Percentiles rank a stretch among this genome's conserved stretches.
Evolutionary conservation across 2,329 filamentous ascomycete genomes (phyloP).

Genomic region (Botrytis tulipae): DNA sequence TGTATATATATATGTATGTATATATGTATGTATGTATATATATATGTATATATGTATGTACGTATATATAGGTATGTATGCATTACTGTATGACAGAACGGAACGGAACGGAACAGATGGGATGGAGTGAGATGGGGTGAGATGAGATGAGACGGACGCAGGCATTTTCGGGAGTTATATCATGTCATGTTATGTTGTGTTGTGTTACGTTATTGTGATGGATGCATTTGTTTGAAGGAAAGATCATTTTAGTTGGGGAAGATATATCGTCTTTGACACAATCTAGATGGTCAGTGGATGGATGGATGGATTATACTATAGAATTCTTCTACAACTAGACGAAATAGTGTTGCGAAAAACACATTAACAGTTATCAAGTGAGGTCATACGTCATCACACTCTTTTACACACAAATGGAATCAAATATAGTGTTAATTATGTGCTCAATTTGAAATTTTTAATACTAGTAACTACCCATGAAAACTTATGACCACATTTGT

Average conservation of each 20-base stretch:
- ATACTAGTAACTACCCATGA: constrained; percentile 21
- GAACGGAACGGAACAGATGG: too few species aligned
- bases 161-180: neutral
- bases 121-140: neutral
- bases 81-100: too few species aligned
- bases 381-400: neutral
- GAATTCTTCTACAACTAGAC: neutral
- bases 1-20: too few species aligned
- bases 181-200: neutral
- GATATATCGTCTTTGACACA: neutral
- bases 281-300: neutral
- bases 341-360: neutral
- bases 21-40: too few species aligned
- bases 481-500: constrained; percentile 9
- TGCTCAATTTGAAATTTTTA: constrained; percentile 22
- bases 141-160: neutral
- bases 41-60: too few species aligned
- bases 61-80: too few species aligned
- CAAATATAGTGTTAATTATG: constrained; percentile 2
- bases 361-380: neutral
- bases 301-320: neutral
- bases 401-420: neutral
- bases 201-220: neutral
- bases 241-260: neutral
- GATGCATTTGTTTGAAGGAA: neutral